A percentile compares a stretch with the other conserved stretches of the same genome.
phyloP scores from a whole-genome alignment of 225 moss, liverwort and hornwort species.

The Antitrichia curtipendula region DNA sequence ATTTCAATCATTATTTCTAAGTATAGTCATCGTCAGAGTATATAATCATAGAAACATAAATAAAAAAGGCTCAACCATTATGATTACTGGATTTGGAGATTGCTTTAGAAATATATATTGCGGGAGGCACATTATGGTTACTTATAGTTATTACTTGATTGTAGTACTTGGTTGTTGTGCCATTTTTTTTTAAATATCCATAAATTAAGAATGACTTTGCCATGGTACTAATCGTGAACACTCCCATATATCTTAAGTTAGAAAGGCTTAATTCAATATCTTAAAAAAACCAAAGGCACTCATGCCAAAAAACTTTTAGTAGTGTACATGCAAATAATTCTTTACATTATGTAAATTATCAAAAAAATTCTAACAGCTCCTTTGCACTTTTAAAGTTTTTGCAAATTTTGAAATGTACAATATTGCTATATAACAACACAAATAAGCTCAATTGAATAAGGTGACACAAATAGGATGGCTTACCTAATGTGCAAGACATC shows the following conservation, averaged over 20 bases:
- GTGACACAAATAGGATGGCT: neutral
- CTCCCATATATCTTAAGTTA: neutral
- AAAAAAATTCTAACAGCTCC: fast-evolving
- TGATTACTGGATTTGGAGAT: neutral
- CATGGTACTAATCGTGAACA: fast-evolving
- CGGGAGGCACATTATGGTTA: neutral
- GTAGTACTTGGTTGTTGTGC: neutral
- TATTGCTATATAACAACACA: neutral
- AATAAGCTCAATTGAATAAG: neutral
- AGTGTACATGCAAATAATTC: neutral
- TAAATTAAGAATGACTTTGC: neutral
- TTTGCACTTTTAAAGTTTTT: neutral
- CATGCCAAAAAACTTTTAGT: neutral
- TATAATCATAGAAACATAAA: neutral
- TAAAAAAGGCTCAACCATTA: neutral
- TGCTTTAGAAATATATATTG: neutral
- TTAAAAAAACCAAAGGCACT: neutral
- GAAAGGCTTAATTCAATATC: neutral
- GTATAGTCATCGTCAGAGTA: fast-evolving
- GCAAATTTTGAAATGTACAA: neutral
- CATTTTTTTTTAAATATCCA: neutral
- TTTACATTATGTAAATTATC: neutral
- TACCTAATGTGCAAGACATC: neutral
- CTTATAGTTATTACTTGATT: neutral
- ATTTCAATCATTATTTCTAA: neutral